Evolutionary conservation across 441 rosid species (phyloP), one percentile per base, ranked within the genome.

Genomic region (Pelargonium australe): DNA sequence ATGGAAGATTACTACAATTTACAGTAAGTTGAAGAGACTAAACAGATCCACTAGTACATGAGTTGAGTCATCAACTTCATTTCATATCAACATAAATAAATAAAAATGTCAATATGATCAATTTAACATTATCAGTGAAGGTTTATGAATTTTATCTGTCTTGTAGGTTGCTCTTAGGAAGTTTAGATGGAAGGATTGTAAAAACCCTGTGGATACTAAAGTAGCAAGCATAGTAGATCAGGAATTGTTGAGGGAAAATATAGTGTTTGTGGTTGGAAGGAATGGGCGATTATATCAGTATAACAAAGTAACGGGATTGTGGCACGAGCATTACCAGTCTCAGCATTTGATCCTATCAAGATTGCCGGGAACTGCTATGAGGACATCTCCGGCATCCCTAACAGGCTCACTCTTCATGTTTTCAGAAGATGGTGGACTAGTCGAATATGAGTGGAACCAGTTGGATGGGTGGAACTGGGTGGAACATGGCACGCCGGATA

Each of bases 271-370:
- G 13, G 80, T 78, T 6, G 84, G 90, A 66, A 76, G 76, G 60
- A 83, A 89, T 37, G 83, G 85, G 2, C 74, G 85, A 49, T 70
- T 86, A 5, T 85, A 83, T 75, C 91, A 89, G 73, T 86, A 83
- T 70, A 89, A 86, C 83, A 86, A 83, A 79, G 84, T 86, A 63
- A 84, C 83, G 41, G 85, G 81, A 13, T 68, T 84, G 68, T 85
- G 91, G 91, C 91, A 85, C 55, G 91, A 84, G 82, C 95, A 86
- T 77, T 77, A 80, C 68, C 91, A 86, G 63, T 89, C 90, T 65
- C 87, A 72, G 71, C 89, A 89, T 78, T 71, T 89, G 81, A 66
- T 77, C 65, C 76, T 86, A 7, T 81, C 91, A 61, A 62, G 70
- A 75, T 17, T 68, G 47, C 87, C 88, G 0, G 91, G 91, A 73